Percentiles rank a stretch among this genome's conserved stretches.
Evolutionary conservation across 768 basidiomycete genomes (phyloP).

Genomic region (Mycena indigotica): DNA sequence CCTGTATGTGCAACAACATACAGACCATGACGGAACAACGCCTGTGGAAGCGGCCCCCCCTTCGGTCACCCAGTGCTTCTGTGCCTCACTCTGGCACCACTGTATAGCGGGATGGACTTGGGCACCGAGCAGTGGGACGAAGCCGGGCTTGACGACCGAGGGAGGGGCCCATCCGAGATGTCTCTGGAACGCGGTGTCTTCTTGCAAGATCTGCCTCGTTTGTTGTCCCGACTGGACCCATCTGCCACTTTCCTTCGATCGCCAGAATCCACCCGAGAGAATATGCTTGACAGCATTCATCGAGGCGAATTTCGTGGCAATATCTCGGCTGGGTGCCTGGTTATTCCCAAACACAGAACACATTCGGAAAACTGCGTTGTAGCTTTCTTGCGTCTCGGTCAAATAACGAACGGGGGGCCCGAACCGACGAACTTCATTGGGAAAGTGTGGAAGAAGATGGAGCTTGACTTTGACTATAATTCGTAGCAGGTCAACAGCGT

Average conservation of each 20-base stretch:
- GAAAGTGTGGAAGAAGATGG: conserved; percentile 34
- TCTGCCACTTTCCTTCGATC: not conserved
- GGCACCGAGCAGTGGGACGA: not conserved
- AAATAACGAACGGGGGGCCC: conserved; percentile 36
- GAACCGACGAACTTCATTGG: conserved; percentile 31
- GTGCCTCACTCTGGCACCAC: not conserved
- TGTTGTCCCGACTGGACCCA: conserved; percentile 7
- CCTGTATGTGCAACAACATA: too few relatives aligned
- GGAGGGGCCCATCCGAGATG: conserved; percentile 21
- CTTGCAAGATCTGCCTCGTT: not conserved
- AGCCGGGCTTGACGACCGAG: not conserved
- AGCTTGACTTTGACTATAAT: conserved; percentile 36
- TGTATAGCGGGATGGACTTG: not conserved
- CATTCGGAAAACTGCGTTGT: conserved; percentile 40
- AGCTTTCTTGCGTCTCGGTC: conserved; percentile 44
- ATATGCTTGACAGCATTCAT: conserved; percentile 37
- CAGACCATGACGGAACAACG: too few relatives aligned
- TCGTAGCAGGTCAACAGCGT: conserved; percentile 33
- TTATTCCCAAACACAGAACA: conserved; percentile 39
- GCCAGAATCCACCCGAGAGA: conserved; percentile 35
- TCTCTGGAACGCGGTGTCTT: conserved; percentile 6
- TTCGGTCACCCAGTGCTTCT: too few relatives aligned
- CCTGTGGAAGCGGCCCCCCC: too few relatives aligned
- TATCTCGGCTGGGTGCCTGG: conserved; percentile 39
- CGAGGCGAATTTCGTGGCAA: conserved; percentile 26